Evolutionary conservation across 2,329 filamentous ascomycete genomes (phyloP).

Genomic region (Lasiodiplodia citricola): DNA sequence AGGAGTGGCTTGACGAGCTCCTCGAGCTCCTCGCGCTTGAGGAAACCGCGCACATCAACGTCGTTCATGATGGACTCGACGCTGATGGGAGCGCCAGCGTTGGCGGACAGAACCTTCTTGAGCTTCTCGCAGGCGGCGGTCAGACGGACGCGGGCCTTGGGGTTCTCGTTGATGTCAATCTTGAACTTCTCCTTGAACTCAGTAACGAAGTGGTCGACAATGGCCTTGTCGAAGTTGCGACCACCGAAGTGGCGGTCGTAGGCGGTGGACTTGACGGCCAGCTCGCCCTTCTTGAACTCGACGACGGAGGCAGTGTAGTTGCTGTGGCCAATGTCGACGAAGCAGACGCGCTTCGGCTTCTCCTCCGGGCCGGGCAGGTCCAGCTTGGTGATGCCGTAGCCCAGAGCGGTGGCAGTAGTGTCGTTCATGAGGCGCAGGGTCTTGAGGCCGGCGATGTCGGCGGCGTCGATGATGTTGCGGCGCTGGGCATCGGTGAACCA

Average conservation of each 20-base stretch:
- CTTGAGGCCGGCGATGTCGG: slow-evolving; percentile 92
- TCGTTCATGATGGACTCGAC: slow-evolving; percentile 99
- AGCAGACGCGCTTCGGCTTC: slow-evolving; percentile 87
- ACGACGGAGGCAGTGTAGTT: slow-evolving; percentile 95
- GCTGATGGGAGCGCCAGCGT: slow-evolving; percentile 89
- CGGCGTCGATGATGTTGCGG: slow-evolving; percentile 84
- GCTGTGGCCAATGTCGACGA: slow-evolving; percentile 95
- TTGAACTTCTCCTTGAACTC: slow-evolving; percentile 99
- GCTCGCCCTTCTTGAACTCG: slow-evolving; percentile 96
- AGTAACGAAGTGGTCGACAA: slow-evolving; percentile 91
- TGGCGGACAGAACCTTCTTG: slow-evolving; percentile 98
- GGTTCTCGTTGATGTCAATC: slow-evolving; percentile 90
- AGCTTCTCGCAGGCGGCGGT: slow-evolving; percentile 91
- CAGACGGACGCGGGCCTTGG: slow-evolving; percentile 87
- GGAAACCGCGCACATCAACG: slow-evolving; percentile 83
- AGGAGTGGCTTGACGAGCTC: slow-evolving; percentile 86
- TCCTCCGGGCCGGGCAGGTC: slow-evolving; percentile 89
- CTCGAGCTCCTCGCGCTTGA: slow-evolving; percentile 95
- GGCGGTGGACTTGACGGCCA: slow-evolving; percentile 88
- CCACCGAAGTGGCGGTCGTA: slow-evolving; percentile 97
- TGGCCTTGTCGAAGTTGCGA: slow-evolving; percentile 92
- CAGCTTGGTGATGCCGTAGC: slow-evolving; percentile 97
- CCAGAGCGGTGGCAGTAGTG: slow-evolving; percentile 92
- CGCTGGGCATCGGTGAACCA: slow-evolving; percentile 98
- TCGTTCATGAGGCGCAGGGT: slow-evolving; percentile 95